Base-by-base conservation (phyloP, 106 monocot species). In the Acorus gramineus region DNA sequence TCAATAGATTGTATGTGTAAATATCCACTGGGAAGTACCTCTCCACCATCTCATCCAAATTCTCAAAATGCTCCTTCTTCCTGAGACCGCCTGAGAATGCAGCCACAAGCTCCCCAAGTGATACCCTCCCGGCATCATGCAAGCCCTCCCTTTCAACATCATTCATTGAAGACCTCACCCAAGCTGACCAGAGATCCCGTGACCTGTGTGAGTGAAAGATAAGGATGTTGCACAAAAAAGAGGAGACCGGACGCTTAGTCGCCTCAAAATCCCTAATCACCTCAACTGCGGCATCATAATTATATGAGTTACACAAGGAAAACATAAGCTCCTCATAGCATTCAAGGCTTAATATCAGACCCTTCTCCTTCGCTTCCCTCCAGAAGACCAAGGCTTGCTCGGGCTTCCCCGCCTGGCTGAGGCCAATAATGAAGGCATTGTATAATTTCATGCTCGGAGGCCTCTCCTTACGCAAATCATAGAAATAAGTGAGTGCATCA, bases 311-410 rank as follows among this genome's bases (percentile, higher is more conserved):
- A 52, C 80, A 80, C 59, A 95, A 78, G 11, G 63, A 53, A 61
- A 69, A 77, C 14, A 90, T 71, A 55, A 95, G 87, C 50, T 87
- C 90, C 71, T 95, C 90, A 11, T 95, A 95, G 69, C 90, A 82
- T 3, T 82, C 55, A 43, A 90, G 84, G 50, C 72, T 87, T 2
- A 90, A 90, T 55, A 95, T 64, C 60, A 90, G 28, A 4, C 76
- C 71, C 56, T 82, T 90, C 5, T 70, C 69, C 72, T 87, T 80
- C 55, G 76, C 76, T 61, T 95, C 87, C 66, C 56, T 71, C 95
- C 90, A 95, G 55, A 78, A 77, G 53, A 68, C 77, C n/a, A 87
- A 47, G 4, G 87, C 86, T 64, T 70, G 76, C 56, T 82, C 82
- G 5, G 78, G 78, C 59, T 71, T 84, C 44, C 57, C 64, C 47